A percentile compares a stretch with the other conserved stretches of the same genome.
phyloP scores from a whole-genome alignment of 2,329 filamentous ascomycete species.

The Apiospora saccharicola region DNA sequence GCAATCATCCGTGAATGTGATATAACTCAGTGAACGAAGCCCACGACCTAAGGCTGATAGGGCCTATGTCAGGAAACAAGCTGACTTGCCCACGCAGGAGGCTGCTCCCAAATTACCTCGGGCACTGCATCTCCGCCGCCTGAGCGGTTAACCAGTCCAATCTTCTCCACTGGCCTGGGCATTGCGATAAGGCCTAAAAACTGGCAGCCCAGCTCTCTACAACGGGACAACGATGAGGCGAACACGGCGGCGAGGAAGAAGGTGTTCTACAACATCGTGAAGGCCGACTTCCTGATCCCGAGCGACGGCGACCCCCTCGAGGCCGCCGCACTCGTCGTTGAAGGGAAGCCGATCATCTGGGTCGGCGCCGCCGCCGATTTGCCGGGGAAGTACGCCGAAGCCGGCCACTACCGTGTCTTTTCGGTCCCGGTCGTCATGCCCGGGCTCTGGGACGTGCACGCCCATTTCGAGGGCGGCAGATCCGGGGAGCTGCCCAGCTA shows the following conservation, averaged over 20 bases:
- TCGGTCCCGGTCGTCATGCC: conserved; percentile 43
- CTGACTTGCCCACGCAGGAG: not conserved
- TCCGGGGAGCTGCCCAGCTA: conserved; percentile 29
- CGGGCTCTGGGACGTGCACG: conserved; percentile 46
- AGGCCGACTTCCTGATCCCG: conserved; percentile 45
- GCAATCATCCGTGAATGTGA: not conserved
- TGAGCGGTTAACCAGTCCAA: conserved; percentile 30
- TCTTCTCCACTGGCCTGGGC: conserved; percentile 43
- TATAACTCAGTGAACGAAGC: not conserved
- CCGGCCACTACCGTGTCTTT: conserved; percentile 36
- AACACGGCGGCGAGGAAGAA: conserved; percentile 34
- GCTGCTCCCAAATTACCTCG: not conserved
- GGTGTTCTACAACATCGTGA: conserved; percentile 43
- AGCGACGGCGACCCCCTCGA: conserved; percentile 45
- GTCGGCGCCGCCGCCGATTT: conserved; percentile 42
- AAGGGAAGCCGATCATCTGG: conserved; percentile 48
- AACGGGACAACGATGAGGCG: not conserved
- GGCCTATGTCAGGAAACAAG: not conserved
- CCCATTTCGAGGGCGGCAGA: conserved; percentile 41
- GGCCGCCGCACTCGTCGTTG: conserved; percentile 46
- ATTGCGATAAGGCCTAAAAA: conserved; percentile 35
- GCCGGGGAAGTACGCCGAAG: conserved; percentile 40
- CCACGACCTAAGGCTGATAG: not conserved
- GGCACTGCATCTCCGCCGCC: conserved; percentile 4
- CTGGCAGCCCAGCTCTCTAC: conserved; percentile 15